Base-by-base conservation (phyloP, 108 stramenopile genomes). In the Nitzschia putrida region DNA sequence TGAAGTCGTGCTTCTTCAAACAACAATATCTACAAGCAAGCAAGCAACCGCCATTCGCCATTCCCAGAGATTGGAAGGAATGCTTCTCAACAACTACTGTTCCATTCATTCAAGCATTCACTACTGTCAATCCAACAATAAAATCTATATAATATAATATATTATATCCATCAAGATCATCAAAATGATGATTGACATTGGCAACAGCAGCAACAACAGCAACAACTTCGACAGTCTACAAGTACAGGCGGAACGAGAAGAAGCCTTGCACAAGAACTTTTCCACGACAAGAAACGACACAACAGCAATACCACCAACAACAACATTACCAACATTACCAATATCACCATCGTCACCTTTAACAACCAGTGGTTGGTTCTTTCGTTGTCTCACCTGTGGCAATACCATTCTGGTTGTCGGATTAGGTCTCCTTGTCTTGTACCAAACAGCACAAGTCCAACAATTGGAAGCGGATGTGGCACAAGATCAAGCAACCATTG, bases 401-500 rank as follows among this genome's bases (percentile, higher is more conserved):
- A 63, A 63, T 47, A 44, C 43, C 23, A 16, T 63, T 1, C 23
- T 63, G 3, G 20, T 63, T 22, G 21, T 63, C 1, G 61, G 38
- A 26, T 39, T 63, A 43, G 24, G 18, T 11, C 20, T 16, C 12
- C 20, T 63, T 21, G 61, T 71, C 8, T 5, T 44, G 25, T 60
- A 47, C 34, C 26, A 52, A 24, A 55, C 23, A 8, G 52, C 25
- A 21, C 44, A 71, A 44, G 37, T 71, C 1, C 16, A 61, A 7
- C 11, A 8, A 21, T 44, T 75, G 0, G 24, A 75, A 61, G 8
- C 34, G 11, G 37, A 71, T 41, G 49, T 83, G 4, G 58, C 64
- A 18, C 50, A 58, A 47, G 73, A 74, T 40, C 43, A 74, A 23
- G 54, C 49, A 7, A 61, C 61, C n/a, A 73, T 80, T 47, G 69